Evolutionary conservation across 2,329 filamentous ascomycete species (phyloP), one percentile per base, ranked within the genome.

Genomic region (Xylaria sp.): DNA sequence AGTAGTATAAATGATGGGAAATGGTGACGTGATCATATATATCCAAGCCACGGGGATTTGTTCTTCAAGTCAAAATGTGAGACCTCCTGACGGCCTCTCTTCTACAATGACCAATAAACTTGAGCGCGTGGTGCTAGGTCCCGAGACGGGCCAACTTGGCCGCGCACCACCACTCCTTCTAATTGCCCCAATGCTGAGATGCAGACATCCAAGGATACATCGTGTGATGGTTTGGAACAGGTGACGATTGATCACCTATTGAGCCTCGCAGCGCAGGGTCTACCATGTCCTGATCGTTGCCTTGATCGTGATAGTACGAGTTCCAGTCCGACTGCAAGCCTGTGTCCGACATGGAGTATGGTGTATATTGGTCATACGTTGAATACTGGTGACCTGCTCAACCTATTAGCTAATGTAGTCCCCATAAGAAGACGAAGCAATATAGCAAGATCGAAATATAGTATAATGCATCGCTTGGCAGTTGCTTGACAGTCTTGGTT

Each of bases 131-230:
- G 30, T 36, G 42, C 61, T 48, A 54, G 55, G 42, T n/a, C 54
- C 21, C 54, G 30, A 51, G 42, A 17, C 45, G 47, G 51, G 54
- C 50, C 55, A 48, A 39, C 39, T 56, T 48, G 19, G 61, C 65
- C 50, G 64, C 60, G 57, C 64, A 34, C 12, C 12, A 45, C 50
- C 50, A 65, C 32, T 48, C 27, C 53, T 30, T 24, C 59, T 76
- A 76, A 72, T 76, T 75, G 58, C 75, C 53, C 75, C 75, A 76
- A 66, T 75, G 73, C 59, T 76, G 74, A 36, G 73, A 65, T 17
- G 74, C 55, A 39, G 72, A 71, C 71, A 76, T 75, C 75, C 75
- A 77, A 34, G 72, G 51, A 58, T 72, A 70, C 55, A 75, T 75
- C 4, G 69, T n/a, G 47, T 76, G 75, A 11, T 62, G 75, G 14